Percentiles rank a stretch among this genome's conserved stretches.
phyloP scores from a whole-genome alignment of 2,329 filamentous ascomycete genomes.

The Hypoxylon sp. region DNA sequence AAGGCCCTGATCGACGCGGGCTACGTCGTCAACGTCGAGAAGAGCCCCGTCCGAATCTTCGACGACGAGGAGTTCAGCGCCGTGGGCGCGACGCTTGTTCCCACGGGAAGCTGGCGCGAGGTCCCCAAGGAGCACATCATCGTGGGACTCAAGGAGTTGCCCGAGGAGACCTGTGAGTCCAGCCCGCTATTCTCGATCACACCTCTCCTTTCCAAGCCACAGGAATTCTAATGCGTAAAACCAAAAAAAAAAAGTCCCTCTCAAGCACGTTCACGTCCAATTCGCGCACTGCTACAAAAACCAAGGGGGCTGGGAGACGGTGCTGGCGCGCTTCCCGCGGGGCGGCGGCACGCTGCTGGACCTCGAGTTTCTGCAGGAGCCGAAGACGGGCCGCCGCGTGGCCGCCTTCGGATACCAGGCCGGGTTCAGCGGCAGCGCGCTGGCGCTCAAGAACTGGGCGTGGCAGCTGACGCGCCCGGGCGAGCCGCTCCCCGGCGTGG shows the following conservation, averaged over 20 bases:
- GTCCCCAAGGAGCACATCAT: constrained; percentile 75
- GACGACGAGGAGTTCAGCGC: constrained; percentile 68
- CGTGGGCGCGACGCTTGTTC: constrained; percentile 71
- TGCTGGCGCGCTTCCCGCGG: constrained; percentile 79
- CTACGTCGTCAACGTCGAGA: constrained; percentile 74
- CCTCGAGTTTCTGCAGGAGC: constrained; percentile 83
- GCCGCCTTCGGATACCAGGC: constrained; percentile 79
- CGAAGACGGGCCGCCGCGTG: constrained; percentile 71
- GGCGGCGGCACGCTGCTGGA: constrained; percentile 83
- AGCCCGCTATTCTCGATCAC: no score
- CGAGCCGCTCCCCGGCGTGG: constrained; percentile 68
- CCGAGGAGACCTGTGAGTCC: constrained; percentile 69
- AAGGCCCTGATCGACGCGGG: constrained; percentile 73
- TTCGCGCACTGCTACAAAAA: constrained; percentile 79
- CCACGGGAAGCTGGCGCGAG: constrained; percentile 72
- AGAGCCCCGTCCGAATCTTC: constrained; percentile 72
- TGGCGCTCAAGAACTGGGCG: constrained; percentile 83
- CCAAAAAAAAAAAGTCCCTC: constrained; percentile 63
- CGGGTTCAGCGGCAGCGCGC: constrained; percentile 77
- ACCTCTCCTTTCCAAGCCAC: background rate
- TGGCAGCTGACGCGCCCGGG: constrained; percentile 79
- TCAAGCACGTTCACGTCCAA: constrained; percentile 76
- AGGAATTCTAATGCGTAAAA: no score
- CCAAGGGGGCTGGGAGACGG: constrained; percentile 80
- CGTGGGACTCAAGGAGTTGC: constrained; percentile 80